Percentiles rank a stretch among this genome's conserved stretches.
Conservation (phyloP, 176 grass and related monocot genomes). For the Tuctoria greenei region DNA sequence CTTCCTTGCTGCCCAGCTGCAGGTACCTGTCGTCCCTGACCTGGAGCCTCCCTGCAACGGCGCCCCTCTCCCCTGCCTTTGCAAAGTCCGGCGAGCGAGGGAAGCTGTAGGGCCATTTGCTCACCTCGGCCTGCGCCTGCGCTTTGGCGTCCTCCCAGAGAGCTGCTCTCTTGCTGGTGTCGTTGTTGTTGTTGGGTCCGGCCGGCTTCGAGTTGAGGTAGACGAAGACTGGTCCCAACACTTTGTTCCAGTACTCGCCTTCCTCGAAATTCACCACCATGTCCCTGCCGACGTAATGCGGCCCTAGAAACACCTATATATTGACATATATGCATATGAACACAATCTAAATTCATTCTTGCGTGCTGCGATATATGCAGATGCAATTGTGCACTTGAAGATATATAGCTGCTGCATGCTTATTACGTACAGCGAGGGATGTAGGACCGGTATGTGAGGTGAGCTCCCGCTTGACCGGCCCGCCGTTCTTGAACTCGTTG, state of each 20-base stretch:
- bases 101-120: constrained; percentile 76
- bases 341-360: too few relatives aligned
- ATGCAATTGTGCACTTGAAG: not conserved
- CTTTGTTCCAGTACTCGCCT: constrained; percentile 74
- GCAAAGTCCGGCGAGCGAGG: constrained; percentile 54
- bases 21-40: constrained; percentile 48
- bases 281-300: constrained; percentile 60
- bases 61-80: constrained; percentile 46
- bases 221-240: constrained; percentile 75
- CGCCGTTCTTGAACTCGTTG: constrained; percentile 69
- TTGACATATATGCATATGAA: not conserved
- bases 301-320: constrained; percentile 56
- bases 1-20: too few relatives aligned
- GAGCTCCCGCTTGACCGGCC: constrained; percentile 65
- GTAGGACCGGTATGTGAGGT: constrained; percentile 81
- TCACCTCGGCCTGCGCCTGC: constrained; percentile 49
- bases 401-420: too few relatives aligned
- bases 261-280: constrained; percentile 44
- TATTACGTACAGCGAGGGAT: constrained; percentile 45
- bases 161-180: not conserved
- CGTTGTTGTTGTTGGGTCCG: not conserved
- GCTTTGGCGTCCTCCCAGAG: constrained; percentile 76
- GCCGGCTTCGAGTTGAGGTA: constrained; percentile 68
- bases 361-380: too few relatives aligned
- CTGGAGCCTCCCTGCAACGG: constrained; percentile 35